Conservation (phyloP, 2,329 filamentous ascomycete genomes). For the Penicillium sp. region DNA sequence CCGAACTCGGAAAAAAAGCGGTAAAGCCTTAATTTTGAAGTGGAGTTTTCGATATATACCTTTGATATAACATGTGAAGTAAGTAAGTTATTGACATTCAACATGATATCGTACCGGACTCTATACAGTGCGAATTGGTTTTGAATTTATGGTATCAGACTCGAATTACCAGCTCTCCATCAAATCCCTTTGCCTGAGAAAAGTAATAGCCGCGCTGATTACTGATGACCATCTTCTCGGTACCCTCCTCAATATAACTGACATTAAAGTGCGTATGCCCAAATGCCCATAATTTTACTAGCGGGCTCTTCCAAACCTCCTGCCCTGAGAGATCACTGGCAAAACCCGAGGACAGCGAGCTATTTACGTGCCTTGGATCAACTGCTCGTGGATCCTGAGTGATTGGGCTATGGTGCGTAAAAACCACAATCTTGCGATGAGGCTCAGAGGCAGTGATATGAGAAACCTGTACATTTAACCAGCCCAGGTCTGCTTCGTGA, state of each 20-base stretch:
- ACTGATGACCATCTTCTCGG: slow-evolving; percentile 38
- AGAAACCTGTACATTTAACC: slow-evolving; percentile 43
- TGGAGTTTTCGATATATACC: no score
- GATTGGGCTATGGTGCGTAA: slow-evolving; percentile 44
- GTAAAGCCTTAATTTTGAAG: no score
- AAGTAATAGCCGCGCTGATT: slow-evolving; percentile 42
- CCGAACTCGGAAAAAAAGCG: no score
- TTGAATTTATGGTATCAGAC: background rate
- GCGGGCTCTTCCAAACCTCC: slow-evolving; percentile 39
- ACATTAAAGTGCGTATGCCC: slow-evolving; percentile 53
- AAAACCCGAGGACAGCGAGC: slow-evolving; percentile 41
- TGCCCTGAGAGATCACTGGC: slow-evolving; percentile 44
- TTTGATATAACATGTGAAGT: background rate
- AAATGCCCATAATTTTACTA: slow-evolving; percentile 49
- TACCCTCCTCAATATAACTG: slow-evolving; percentile 36
- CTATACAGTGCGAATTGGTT: background rate
- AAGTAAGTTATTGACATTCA: background rate
- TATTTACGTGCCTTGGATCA: slow-evolving; percentile 36
- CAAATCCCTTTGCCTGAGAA: background rate
- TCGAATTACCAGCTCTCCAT: background rate
- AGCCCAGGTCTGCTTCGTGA: slow-evolving; percentile 37
- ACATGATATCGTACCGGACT: background rate
- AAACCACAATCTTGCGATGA: slow-evolving; percentile 37
- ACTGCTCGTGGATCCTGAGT: slow-evolving; percentile 24
- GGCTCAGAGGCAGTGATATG: slow-evolving; percentile 32